Evolutionary conservation across 2,329 filamentous ascomycete species (phyloP), one percentile per base, ranked within the genome.

Genomic region (Cladosporium oxysporum): DNA sequence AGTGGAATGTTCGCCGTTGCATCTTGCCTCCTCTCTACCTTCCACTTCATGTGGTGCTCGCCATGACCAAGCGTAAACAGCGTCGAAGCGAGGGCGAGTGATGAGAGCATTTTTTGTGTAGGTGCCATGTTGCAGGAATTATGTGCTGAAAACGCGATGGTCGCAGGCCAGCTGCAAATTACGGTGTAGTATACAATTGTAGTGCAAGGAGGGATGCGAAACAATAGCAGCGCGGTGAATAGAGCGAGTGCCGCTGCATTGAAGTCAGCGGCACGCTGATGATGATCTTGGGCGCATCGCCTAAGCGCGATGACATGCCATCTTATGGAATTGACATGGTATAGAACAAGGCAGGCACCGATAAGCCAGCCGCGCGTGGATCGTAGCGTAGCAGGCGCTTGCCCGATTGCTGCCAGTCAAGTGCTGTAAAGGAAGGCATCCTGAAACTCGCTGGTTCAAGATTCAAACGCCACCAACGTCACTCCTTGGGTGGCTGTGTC

Each of bases 1-100:
- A 95, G 79, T 7, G 90, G 89, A 1, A 75, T 74, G 29, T 69
- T 69, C 49, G 66, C 67, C 37, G 65, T 61, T 59, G 59, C 66
- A 60, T 58, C 64, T 65, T 75, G 75, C 26, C 74, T 70, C n/a
- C 65, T 66, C 10, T 64, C 67, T 31, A 75, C 57, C 37, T 69
- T 69, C 33, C 66, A 69, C 55, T 73, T 72, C 74, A 77, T 76
- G 68, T 78, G 76, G 47, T 76, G 71, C 23, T 70, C 66, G 53
- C 37, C 67, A 67, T 52, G 33, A 18, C 23, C 12, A 5, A 44
- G 23, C 6, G 11, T 23, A 12, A 57, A 47, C 6, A 47, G 18
- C 6, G 26, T 29, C 50, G 29, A 47, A n/a, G 61, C 26, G 37
- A 63, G 5, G 5, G 55, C 18, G 5, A 63, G 50, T 23, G 64